Percentiles rank a stretch among this genome's conserved stretches.
These are phyloP conservation scores for Casaregolazyma lundiana DNA, from an alignment of 1,139 yeast genomes.

Conservation along the genomic window DNA sequence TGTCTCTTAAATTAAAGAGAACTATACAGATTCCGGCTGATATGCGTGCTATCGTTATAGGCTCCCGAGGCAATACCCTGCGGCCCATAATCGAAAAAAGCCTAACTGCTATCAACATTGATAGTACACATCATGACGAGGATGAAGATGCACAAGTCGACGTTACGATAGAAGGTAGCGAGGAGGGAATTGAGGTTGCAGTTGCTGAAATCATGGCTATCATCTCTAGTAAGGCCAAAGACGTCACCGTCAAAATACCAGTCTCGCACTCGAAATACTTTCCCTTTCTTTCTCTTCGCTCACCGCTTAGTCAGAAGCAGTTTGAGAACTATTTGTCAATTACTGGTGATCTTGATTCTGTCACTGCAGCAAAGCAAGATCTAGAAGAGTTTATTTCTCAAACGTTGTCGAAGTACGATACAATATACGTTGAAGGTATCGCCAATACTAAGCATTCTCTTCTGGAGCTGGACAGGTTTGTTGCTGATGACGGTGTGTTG, in stretches of 20 bases:
- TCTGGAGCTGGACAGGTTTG: slow-evolving; percentile 40
- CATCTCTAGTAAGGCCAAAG: slow-evolving; percentile 59
- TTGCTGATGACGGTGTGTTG: slow-evolving; percentile 55
- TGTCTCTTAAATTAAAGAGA: slow-evolving; percentile 58
- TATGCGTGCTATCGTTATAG: slow-evolving; percentile 78
- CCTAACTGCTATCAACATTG: slow-evolving; percentile 32
- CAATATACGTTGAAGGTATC: slow-evolving; percentile 43
- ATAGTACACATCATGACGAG: slow-evolving; percentile 33
- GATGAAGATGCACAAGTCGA: slow-evolving; percentile 52
- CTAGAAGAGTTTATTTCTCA: slow-evolving; percentile 9
- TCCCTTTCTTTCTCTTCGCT: slow-evolving; percentile 32
- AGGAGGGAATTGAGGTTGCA: slow-evolving; percentile 76
- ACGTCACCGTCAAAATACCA: slow-evolving; percentile 29
- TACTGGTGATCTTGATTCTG: slow-evolving; percentile 63
- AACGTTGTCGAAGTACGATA: slow-evolving; percentile 29
- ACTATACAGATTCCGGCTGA: slow-evolving; percentile 69
- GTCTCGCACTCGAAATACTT: slow-evolving; percentile 38
- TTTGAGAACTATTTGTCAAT: slow-evolving; percentile 37
- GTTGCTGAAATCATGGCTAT: slow-evolving; percentile 64
- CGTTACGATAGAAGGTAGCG: slow-evolving; percentile 76
- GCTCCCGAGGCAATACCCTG: slow-evolving; percentile 80
- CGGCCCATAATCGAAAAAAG: slow-evolving; percentile 71
- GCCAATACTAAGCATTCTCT: slow-evolving; percentile 49
- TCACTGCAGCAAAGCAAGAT: slow-evolving; percentile 43
- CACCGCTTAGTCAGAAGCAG: slow-evolving; percentile 34